Percentiles rank a stretch among this genome's conserved stretches.
These are phyloP conservation scores for Naematelia aurantialba DNA, from an alignment of 768 basidiomycete species.

Conservation along the genomic window DNA sequence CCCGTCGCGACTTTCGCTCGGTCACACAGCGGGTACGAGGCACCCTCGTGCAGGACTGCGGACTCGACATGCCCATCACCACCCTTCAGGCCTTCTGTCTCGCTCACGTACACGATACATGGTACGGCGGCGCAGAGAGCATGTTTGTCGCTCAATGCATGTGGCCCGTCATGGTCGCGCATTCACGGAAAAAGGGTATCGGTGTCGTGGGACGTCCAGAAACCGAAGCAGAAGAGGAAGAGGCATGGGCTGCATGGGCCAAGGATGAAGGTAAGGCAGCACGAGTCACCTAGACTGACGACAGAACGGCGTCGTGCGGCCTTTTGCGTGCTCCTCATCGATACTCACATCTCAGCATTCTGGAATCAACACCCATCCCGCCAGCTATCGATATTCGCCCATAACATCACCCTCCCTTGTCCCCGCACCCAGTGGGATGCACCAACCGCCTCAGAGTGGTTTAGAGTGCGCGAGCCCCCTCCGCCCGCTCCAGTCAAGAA, in stretches of 20 bases:
- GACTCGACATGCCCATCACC: constrained; percentile 29
- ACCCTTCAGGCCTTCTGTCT: constrained; percentile 32
- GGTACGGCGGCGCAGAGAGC: constrained; percentile 28
- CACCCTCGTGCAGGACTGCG: constrained; percentile 25
- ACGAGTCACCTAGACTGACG: too few relatives aligned
- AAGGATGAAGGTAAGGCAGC: constrained; percentile 42
- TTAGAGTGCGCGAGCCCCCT: constrained; percentile 8
- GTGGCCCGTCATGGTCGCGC: constrained; percentile 40
- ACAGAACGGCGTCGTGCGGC: constrained; percentile 40
- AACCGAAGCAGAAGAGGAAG: constrained; percentile 21
- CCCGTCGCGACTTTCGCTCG: too few relatives aligned
- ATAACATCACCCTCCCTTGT: constrained; percentile 35
- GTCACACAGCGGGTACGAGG: constrained; percentile 26
- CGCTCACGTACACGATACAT: constrained; percentile 38
- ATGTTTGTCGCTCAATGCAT: constrained; percentile 39
- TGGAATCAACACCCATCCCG: constrained; percentile 39
- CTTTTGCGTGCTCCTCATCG: constrained; percentile 34
- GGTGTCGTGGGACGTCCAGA: constrained; percentile 31
- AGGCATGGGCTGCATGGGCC: constrained; percentile 35
- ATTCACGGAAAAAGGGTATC: constrained; percentile 39
- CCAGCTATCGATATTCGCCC: constrained; percentile 40
- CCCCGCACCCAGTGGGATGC: constrained; percentile 36
- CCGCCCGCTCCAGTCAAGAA: background rate
- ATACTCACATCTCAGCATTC: constrained; percentile 39
- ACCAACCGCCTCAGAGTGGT: constrained; percentile 26